Conservation (phyloP, 2,329 filamentous ascomycete genomes). For the Blastomyces gilchristii region DNA sequence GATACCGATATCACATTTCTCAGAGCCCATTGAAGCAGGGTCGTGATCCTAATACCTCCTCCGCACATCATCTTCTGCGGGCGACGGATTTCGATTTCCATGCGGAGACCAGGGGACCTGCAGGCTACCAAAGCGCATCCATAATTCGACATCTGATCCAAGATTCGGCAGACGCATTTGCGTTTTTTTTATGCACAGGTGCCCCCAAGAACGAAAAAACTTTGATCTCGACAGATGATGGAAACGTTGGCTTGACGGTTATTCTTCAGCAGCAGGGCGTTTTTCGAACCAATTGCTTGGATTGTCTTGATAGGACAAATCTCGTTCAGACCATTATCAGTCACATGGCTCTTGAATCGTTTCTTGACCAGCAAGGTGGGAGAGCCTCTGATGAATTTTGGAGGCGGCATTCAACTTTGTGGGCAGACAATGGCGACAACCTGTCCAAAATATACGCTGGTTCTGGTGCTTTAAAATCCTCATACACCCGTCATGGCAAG, state of each 20-base stretch:
- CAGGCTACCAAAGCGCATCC: constrained; percentile 82
- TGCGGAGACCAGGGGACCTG: constrained; percentile 76
- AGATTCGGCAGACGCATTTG: constrained; percentile 72
- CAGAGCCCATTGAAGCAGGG: constrained; percentile 59
- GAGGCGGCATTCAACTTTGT: constrained; percentile 82
- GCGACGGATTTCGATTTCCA: constrained; percentile 94
- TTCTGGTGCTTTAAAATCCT: constrained; percentile 89
- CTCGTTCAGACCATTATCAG: constrained; percentile 93
- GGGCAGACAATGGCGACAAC: constrained; percentile 95
- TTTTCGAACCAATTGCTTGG: constrained; percentile 90
- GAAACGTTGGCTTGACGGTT: constrained; percentile 44
- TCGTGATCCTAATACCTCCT: constrained; percentile 41
- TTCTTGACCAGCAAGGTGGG: constrained; percentile 62
- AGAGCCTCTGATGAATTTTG: constrained; percentile 71
- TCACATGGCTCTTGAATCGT: constrained; percentile 80
- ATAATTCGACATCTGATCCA: constrained; percentile 71
- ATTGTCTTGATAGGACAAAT: constrained; percentile 93
- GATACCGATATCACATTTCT: constrained; percentile 67
- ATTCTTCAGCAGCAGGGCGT: constrained; percentile 89
- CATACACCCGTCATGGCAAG: constrained; percentile 86
- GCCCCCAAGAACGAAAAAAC: constrained; percentile 40
- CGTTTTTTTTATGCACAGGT: constrained; percentile 80
- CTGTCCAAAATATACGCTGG: constrained; percentile 93
- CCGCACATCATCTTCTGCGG: constrained; percentile 63
- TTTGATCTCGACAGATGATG: constrained; percentile 19